Evolutionary conservation across 2,329 filamentous ascomycete genomes (phyloP).

Genomic region (Ploettnerulaceae sp.): DNA sequence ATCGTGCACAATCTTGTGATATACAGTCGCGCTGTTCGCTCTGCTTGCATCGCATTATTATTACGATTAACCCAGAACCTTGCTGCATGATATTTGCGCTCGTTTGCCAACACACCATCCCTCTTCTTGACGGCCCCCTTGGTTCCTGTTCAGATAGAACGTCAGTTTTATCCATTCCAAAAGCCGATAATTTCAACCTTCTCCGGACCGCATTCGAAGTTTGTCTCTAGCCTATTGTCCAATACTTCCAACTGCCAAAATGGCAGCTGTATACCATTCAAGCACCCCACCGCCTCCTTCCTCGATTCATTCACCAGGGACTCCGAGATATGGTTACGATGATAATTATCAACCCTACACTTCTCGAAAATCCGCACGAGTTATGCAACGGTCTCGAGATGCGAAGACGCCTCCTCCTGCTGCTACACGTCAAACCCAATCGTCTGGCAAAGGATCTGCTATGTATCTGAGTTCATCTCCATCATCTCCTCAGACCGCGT

Average conservation of each 20-base stretch:
- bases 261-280: slow-evolving; percentile 33
- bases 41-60: not conserved
- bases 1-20: not conserved
- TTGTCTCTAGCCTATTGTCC: not conserved
- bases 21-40: slow-evolving; percentile 4
- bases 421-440: slow-evolving; percentile 16
- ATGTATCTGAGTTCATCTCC: slow-evolving; percentile 14
- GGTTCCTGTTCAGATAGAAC: not conserved
- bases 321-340: slow-evolving; percentile 61
- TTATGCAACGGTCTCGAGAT: slow-evolving; percentile 48
- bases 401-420: slow-evolving; percentile 49
- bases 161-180: too few relatives aligned
- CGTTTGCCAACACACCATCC: slow-evolving; percentile 2
- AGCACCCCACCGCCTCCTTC: slow-evolving; percentile 57
- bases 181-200: too few relatives aligned
- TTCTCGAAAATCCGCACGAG: slow-evolving; percentile 63
- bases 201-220: too few relatives aligned
- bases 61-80: slow-evolving; percentile 1
- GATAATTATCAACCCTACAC: slow-evolving; percentile 71
- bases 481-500: slow-evolving; percentile 27
- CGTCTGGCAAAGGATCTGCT: slow-evolving; percentile 23
- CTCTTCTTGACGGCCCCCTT: not conserved
- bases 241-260: slow-evolving; percentile 18
- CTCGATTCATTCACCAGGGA: slow-evolving; percentile 59
- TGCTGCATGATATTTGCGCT: not conserved